Evolutionary conservation across 2,329 filamentous ascomycete genomes (phyloP).

Genomic region (Coniochaeta hoffmannii): DNA sequence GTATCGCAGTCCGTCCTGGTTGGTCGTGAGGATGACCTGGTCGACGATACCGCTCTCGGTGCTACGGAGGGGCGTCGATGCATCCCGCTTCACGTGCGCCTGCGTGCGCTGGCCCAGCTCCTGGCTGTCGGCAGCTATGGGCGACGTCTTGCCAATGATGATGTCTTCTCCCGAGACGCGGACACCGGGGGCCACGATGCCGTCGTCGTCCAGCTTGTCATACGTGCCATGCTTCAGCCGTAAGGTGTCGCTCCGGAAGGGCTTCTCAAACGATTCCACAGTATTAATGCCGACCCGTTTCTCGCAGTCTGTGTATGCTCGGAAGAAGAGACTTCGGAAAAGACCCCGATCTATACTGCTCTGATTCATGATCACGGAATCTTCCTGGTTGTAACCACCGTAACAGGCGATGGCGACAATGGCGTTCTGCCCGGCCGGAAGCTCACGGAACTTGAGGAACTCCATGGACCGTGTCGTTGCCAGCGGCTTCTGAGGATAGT

Average conservation of each 20-base stretch:
- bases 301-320: constrained; percentile 94
- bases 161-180: constrained; percentile 97
- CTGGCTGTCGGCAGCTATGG: constrained; percentile 85
- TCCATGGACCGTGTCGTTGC: constrained; percentile 98
- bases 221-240: constrained; percentile 92
- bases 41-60: constrained; percentile 98
- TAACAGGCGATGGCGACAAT: constrained; percentile 98
- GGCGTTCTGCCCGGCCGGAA: constrained; percentile 94
- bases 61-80: constrained; percentile 87
- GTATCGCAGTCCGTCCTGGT: constrained; percentile 87
- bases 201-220: constrained; percentile 95
- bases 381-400: constrained; percentile 99
- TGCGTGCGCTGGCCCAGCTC: constrained; percentile 90
- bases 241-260: constrained; percentile 78
- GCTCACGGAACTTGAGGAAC: constrained; percentile 93
- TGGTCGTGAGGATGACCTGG: constrained; percentile 87
- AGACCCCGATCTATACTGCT: constrained; percentile 96
- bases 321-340: constrained; percentile 96
- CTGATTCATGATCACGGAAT: constrained; percentile 99
- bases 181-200: constrained; percentile 86
- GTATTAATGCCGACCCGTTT: constrained; percentile 92
- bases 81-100: constrained; percentile 86
- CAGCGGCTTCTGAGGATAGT: constrained; percentile 96
- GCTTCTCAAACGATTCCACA: constrained; percentile 93
- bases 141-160: constrained; percentile 97